Evolutionary conservation across 2,329 filamentous ascomycete species (phyloP).

Genomic region (Colletotrichum aenigma): DNA sequence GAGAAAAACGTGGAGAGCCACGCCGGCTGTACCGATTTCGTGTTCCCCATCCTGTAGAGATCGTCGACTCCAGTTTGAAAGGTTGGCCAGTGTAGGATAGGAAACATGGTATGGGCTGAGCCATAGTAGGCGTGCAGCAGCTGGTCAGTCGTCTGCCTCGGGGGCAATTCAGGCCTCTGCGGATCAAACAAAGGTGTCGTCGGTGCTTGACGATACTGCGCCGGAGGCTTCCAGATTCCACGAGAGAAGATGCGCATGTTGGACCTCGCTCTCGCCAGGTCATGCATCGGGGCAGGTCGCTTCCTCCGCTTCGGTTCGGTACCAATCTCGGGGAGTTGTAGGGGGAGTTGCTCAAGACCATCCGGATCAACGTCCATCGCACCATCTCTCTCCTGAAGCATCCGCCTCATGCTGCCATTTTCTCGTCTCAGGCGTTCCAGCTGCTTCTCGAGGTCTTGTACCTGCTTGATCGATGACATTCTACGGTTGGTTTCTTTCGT

Average conservation of each 20-base stretch:
- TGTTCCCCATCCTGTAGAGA: conserved; percentile 70
- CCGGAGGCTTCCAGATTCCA: conserved; percentile 81
- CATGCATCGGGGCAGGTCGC: conserved; percentile 65
- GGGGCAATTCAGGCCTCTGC: conserved; percentile 69
- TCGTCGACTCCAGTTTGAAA: conserved; percentile 79
- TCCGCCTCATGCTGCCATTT: conserved; percentile 74
- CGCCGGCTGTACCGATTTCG: conserved; percentile 65
- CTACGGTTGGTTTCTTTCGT: conserved; percentile 98
- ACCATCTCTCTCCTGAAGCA: conserved; percentile 57
- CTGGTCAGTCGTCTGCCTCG: conserved; percentile 71
- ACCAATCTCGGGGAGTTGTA: conserved; percentile 68
- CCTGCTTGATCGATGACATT: conserved; percentile 99
- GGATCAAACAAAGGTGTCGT: conserved; percentile 50
- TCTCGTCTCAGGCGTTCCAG: conserved; percentile 80
- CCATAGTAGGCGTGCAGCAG: conserved; percentile 78
- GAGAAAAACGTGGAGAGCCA: conserved; percentile 85
- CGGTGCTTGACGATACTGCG: conserved; percentile 64
- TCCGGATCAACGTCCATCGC: conserved; percentile 55
- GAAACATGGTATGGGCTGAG: conserved; percentile 79
- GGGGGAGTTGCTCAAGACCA: conserved; percentile 50
- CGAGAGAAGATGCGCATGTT: conserved; percentile 77
- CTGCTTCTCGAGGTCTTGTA: conserved; percentile 95
- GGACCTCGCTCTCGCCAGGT: conserved; percentile 72
- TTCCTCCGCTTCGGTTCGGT: conserved; percentile 68
- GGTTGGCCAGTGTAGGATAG: conserved; percentile 86